Base-by-base conservation (phyloP, 257 asterid species). In the Cruciata laevipes region DNA sequence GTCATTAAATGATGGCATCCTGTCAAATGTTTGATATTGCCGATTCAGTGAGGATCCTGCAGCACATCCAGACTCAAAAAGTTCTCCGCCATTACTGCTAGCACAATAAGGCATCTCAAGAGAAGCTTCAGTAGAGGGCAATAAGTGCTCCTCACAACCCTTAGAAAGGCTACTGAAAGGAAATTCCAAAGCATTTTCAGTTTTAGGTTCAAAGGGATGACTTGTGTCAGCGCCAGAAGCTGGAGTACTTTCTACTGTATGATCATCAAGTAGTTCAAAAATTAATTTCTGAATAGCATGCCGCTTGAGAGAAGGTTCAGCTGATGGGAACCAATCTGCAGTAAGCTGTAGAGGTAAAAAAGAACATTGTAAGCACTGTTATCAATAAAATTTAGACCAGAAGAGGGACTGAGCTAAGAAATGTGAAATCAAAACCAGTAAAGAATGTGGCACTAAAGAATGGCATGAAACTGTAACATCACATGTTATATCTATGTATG, bases 251-350 rank as follows among this genome's bases (percentile, higher is more conserved):
- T 80, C 91, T 72, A 72, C 72, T 63, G 86, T 68, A 61, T 75
- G 78, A 70, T 78, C 77, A 37, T 77, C 81, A 37, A 84, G 85
- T 68, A 93, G 90, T 71, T 72, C 76, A 71, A 76, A 75, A 73
- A 93, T 86, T 79, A 93, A 74, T 76, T 80, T 84, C 79, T 86
- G 91, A 55, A 93, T 83, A 61, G 66, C 83, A 71, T 80, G 77
- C 56, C 99, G 83, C 76, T 90, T 93, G 63, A 84, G 52, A 20
- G 89, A 90, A 77, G 96, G 95, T 73, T 90, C 99, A 53, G 76
- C 75, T 23, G 94, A 82, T 30, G 87, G 95, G 74, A 93, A 93
- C 99, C 99, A 93, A 80, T 83, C 82, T 10, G 72, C 71, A 68
- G 76, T 83, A 63, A 86, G 95, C 95, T 85, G 94, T 51, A 82